Base-by-base conservation (phyloP, 305 asterid species). In the Fraxinus velutina region DNA sequence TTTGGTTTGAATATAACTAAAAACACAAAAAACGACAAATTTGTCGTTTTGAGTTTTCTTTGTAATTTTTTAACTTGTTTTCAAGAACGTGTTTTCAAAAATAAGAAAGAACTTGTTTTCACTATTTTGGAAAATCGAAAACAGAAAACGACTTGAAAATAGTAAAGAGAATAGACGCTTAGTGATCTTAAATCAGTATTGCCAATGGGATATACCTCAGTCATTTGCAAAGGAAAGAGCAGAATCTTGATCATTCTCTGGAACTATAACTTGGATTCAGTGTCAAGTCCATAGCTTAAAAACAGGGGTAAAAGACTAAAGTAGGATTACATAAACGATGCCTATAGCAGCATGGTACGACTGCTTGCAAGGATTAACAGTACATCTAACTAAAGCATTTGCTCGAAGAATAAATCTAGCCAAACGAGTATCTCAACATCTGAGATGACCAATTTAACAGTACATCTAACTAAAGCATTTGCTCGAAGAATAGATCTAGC, bases 331-430 rank as follows among this genome's bases (percentile, higher is more conserved):
- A 57, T 2, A 42, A 73, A 24, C 1, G 50, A 21, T 76, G 17
- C 9, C 74, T 36, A 39, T 80, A 70, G 73, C 37, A 84, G 75
- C 60, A 52, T n/a, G 79, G 34, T 32, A 1, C 22, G 9, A 47
- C 0, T 15, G 27, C 72, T 47, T 42, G 72, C 27, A 9, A 70
- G 71, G 19, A 3, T n/a, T 19, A 9, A 62, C 17, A 27, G 10
- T 30, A 72, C 76, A 73, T 34, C 42, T 73, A 6, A 52, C 22
- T 52, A 5, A 55, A 52, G 21, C 24, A 73, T 33, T 32, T 12
- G 9, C 29, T 73, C 1, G 42, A 12, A 44, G 13, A 66, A 30
- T 21, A 24, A 10, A 75, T 12, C 77, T 75, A 21, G 50, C 13
- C 13, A 75, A 12, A 60, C 22, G 22, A 71, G 36, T 15, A 47